Conservation (phyloP, 2,329 filamentous ascomycete genomes). For the Helotiales sp. region DNA sequence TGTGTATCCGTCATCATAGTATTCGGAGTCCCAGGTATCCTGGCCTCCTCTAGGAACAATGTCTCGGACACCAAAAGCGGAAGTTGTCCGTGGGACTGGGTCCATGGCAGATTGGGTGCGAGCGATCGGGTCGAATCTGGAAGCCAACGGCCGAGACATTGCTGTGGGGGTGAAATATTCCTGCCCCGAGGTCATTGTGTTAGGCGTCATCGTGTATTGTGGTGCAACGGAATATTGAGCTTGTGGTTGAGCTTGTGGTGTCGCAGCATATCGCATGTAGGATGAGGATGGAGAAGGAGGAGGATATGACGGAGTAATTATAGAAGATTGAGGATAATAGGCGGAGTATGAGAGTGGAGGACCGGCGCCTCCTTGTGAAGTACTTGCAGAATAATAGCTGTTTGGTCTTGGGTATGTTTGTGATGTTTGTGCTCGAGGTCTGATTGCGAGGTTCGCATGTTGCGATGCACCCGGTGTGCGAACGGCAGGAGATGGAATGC, state of each 20-base stretch:
- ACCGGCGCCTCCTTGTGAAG: constrained; percentile 10
- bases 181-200: neutral
- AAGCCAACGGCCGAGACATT: constrained; percentile 24
- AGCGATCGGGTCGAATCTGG: constrained; percentile 26
- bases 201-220: constrained; percentile 1
- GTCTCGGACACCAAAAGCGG: constrained; percentile 23
- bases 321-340: constrained; percentile 17
- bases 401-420: constrained; percentile 26
- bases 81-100: constrained; percentile 17
- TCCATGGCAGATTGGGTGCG: constrained; percentile 25
- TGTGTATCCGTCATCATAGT: constrained; percentile 28
- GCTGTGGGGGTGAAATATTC: constrained; percentile 20
- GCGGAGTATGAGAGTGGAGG: constrained; percentile 31
- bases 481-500: constrained; percentile 13
- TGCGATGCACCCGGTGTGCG: constrained; percentile 17
- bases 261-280: constrained; percentile 18
- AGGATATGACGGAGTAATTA: constrained; percentile 20
- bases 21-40: constrained; percentile 11
- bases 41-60: neutral
- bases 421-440: constrained; percentile 27
- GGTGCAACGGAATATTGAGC: constrained; percentile 8
- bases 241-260: constrained; percentile 11
- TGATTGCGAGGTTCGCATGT: constrained; percentile 22
- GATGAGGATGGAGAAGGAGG: constrained; percentile 23
- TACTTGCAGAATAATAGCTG: constrained; percentile 24